These are phyloP conservation scores for Pseudotsuga menziesii DNA, from an alignment of 75 land plant species.

Conservation along the genomic window DNA sequence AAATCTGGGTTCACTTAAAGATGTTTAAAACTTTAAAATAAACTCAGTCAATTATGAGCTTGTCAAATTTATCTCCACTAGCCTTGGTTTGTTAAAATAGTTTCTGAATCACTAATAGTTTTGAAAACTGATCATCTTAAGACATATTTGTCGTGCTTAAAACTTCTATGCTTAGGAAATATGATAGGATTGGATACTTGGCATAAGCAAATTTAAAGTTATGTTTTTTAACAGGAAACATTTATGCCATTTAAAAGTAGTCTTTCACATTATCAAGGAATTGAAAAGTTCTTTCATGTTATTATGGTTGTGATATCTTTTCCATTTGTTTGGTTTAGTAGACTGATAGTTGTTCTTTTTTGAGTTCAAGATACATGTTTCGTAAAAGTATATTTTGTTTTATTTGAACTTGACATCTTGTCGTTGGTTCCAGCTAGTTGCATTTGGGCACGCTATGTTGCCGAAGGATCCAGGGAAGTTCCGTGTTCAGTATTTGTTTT, in stretches of 20 bases:
- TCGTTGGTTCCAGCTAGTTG: not conserved
- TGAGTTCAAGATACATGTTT: not conserved
- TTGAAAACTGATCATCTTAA: not conserved
- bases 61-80: not conserved
- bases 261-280: not conserved
- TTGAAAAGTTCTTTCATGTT: not conserved
- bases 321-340: not conserved
- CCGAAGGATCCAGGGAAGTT: not conserved
- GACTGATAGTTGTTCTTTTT: not conserved
- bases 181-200: too few relatives aligned
- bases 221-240: not conserved
- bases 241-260: not conserved
- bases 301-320: not conserved
- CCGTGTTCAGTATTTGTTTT: not conserved
- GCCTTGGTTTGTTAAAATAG: not conserved
- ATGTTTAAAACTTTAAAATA: not conserved
- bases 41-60: not conserved
- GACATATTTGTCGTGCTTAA: not conserved
- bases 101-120: not conserved
- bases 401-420: not conserved
- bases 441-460: not conserved
- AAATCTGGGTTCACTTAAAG: not conserved
- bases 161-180: not conserved
- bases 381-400: not conserved
- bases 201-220: too few relatives aligned